Evolutionary conservation across 257 asterid genomes (phyloP).

Genomic region (Solanum ahanhuiri): DNA sequence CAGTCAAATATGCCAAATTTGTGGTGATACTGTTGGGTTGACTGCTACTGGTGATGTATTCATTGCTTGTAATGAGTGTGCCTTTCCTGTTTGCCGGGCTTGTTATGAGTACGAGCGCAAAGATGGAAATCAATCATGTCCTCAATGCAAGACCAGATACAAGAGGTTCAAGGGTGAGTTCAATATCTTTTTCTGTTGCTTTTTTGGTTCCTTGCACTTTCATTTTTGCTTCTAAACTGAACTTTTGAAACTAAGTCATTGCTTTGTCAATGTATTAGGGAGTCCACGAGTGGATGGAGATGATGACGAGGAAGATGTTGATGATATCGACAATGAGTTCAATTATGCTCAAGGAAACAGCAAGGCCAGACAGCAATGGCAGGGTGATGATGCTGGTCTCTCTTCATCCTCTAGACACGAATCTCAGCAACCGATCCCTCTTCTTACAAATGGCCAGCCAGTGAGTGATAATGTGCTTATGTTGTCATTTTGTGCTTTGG

Average conservation of each 20-base stretch:
- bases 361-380: slow-evolving; percentile 75
- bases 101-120: slow-evolving; percentile 89
- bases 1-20: slow-evolving; percentile 85
- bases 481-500: neutral
- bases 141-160: slow-evolving; percentile 91
- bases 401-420: slow-evolving; percentile 84
- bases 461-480: slow-evolving; percentile 33
- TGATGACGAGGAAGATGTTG: slow-evolving; percentile 76
- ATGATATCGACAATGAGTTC: slow-evolving; percentile 78
- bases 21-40: slow-evolving; percentile 74
- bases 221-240: neutral
- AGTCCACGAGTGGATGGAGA: slow-evolving; percentile 91
- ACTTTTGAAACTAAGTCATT: neutral
- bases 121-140: slow-evolving; percentile 85
- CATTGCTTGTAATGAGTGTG: slow-evolving; percentile 94
- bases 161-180: slow-evolving; percentile 70
- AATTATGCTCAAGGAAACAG: slow-evolving; percentile 48
- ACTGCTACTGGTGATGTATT: slow-evolving; percentile 57
- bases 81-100: slow-evolving; percentile 85
- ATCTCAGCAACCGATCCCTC: slow-evolving; percentile 79
- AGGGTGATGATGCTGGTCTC: slow-evolving; percentile 62
- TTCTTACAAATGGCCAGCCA: slow-evolving; percentile 72
- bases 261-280: slow-evolving; percentile 31
- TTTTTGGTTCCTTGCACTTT: neutral
- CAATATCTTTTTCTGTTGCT: neutral